Conservation (phyloP, 306 rosid species). For the Astragalus glycyphyllos region DNA sequence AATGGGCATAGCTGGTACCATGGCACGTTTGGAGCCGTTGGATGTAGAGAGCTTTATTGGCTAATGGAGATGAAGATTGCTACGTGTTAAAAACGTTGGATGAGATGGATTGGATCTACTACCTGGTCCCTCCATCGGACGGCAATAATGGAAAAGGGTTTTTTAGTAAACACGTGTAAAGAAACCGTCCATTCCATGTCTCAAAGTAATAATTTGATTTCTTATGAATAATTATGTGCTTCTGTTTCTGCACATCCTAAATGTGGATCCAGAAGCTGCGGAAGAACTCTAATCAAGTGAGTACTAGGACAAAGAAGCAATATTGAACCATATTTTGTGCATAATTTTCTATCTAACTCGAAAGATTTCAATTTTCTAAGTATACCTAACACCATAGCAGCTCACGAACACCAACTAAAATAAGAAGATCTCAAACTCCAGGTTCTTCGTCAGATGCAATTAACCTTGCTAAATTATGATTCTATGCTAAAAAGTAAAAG, state of each 20-base stretch:
- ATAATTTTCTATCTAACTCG: no score
- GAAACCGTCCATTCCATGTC: slow-evolving; percentile 43
- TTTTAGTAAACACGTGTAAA: slow-evolving; percentile 52
- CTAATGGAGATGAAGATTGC: slow-evolving; percentile 16
- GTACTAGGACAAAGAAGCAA: background rate
- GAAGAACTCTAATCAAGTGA: background rate
- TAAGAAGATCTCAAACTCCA: no score
- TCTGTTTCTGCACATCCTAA: background rate
- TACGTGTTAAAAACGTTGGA: slow-evolving; percentile 48
- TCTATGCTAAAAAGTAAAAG: no score
- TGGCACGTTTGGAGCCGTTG: slow-evolving; percentile 49
- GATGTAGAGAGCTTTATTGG: slow-evolving; percentile 54
- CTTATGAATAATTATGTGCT: background rate
- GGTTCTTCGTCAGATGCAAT: no score
- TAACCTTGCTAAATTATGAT: no score
- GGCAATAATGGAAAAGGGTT: slow-evolving; percentile 47
- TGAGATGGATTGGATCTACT: slow-evolving; percentile 37
- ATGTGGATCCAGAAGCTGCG: slow-evolving; percentile 39
- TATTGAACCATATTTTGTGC: background rate
- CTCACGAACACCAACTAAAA: no score
- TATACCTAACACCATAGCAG: no score
- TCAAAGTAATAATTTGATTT: slow-evolving; percentile 38
- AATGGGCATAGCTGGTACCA: slow-evolving; percentile 51
- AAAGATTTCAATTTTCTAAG: no score
- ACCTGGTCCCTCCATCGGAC: slow-evolving; percentile 49